These are phyloP conservation scores for Fusarium metavorans DNA, from an alignment of 2,329 filamentous ascomycete species.

Conservation along the genomic window DNA sequence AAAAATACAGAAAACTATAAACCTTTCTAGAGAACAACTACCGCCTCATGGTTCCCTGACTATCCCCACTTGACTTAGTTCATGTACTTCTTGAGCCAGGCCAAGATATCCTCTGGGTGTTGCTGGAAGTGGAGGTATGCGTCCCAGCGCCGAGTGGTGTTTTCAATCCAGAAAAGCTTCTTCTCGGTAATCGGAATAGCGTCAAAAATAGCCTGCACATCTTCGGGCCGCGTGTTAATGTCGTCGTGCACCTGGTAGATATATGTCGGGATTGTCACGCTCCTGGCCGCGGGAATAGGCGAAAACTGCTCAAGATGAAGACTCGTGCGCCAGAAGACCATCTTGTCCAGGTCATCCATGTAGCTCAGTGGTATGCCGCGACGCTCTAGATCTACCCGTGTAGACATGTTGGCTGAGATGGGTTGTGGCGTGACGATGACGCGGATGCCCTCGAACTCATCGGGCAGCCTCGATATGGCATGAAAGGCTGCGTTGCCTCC, in stretches of 20 bases:
- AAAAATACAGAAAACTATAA: neutral
- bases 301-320: conserved; percentile 1
- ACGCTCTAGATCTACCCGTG: neutral
- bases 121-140: neutral
- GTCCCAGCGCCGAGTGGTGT: conserved; percentile 1
- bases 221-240: neutral
- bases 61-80: neutral
- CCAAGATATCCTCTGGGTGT: neutral
- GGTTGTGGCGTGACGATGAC: neutral
- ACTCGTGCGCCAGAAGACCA: conserved; percentile 5
- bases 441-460: neutral
- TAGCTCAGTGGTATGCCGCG: neutral
- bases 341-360: neutral
- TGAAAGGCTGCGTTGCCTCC: neutral
- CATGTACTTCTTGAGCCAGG: neutral
- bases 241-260: conserved; percentile 5
- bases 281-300: neutral
- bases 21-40: neutral
- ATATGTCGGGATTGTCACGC: neutral
- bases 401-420: neutral
- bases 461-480: neutral
- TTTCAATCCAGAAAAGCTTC: conserved; percentile 4
- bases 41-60: neutral
- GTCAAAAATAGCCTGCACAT: conserved; percentile 1
- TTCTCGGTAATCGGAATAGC: conserved; percentile 1